These are phyloP conservation scores for Claviceps cyperi DNA, from an alignment of 2,329 filamentous ascomycete species.

Conservation along the genomic window DNA sequence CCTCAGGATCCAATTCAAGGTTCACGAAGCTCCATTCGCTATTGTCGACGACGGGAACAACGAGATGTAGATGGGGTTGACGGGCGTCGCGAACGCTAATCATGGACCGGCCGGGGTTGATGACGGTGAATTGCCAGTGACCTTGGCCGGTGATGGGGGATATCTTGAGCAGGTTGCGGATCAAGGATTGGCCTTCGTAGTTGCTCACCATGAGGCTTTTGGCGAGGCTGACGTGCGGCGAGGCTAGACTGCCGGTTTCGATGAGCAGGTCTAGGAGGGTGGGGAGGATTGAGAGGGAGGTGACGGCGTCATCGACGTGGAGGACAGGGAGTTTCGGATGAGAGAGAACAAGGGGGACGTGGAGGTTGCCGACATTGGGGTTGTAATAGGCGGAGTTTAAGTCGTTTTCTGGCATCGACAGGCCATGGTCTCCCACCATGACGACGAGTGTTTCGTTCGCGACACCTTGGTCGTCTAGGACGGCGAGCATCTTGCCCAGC, in stretches of 20 bases:
- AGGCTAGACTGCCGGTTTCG: conserved; percentile 18
- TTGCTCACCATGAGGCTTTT: conserved; percentile 15
- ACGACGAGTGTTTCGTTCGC: conserved; percentile 20
- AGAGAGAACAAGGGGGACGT: conserved; percentile 18
- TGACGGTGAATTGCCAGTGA: conserved; percentile 21
- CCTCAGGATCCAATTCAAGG: conserved; percentile 14
- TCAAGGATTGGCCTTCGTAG: conserved; percentile 22
- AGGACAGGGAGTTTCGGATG: conserved; percentile 19
- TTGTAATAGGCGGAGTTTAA: conserved; percentile 19
- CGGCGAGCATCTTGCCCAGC: conserved; percentile 16
- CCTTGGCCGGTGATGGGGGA: conserved; percentile 10
- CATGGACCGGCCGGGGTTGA: conserved; percentile 20
- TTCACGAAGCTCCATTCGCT: conserved; percentile 19
- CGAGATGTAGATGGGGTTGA: conserved; percentile 15
- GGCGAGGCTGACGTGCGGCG: conserved; percentile 12
- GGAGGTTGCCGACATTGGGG: conserved; percentile 18
- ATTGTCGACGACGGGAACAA: conserved; percentile 18
- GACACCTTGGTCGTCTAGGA: conserved; percentile 18
- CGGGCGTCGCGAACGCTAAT: conserved; percentile 19
- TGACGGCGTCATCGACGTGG: conserved; percentile 17
- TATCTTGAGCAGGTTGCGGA: conserved; percentile 14
- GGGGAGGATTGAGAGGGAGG: conserved; percentile 19
- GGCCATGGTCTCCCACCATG: conserved; percentile 19
- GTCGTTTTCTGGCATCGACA: conserved; percentile 18
- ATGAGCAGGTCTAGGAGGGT: conserved; percentile 21